Evolutionary conservation across 2,329 filamentous ascomycete species (phyloP).

Genomic region (Colletotrichum sp.): DNA sequence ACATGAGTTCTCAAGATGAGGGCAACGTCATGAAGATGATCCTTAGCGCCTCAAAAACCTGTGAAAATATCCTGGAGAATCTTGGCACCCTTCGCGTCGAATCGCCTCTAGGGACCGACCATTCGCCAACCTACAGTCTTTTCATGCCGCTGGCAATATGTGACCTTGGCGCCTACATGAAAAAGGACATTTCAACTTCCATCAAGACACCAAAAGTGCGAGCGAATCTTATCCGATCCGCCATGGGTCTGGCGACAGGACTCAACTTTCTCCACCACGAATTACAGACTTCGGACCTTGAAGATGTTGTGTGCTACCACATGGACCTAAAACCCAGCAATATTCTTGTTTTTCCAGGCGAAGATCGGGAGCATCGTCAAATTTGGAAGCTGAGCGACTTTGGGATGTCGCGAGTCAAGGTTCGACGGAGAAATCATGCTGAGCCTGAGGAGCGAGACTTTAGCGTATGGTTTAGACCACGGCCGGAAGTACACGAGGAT

Average conservation of each 20-base stretch:
- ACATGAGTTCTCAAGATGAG: slow-evolving; percentile 30
- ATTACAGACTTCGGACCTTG: slow-evolving; percentile 28
- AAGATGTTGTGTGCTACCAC: slow-evolving; percentile 41
- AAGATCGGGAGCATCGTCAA: slow-evolving; percentile 10
- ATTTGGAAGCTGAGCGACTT: slow-evolving; percentile 49
- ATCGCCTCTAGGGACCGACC: slow-evolving; percentile 9
- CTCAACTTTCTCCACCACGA: slow-evolving; percentile 42
- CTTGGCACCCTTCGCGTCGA: slow-evolving; percentile 37
- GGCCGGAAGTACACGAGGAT: background rate
- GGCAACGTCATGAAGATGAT: slow-evolving; percentile 38
- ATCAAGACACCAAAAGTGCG: slow-evolving; percentile 12
- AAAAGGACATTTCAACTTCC: slow-evolving; percentile 18
- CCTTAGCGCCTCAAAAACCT: slow-evolving; percentile 30
- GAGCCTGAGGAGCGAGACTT: slow-evolving; percentile 10
- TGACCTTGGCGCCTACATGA: slow-evolving; percentile 42
- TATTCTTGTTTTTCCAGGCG: slow-evolving; percentile 33
- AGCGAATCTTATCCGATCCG: background rate
- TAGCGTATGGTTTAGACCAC: background rate
- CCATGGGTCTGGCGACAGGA: slow-evolving; percentile 20
- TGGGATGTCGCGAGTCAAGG: slow-evolving; percentile 41
- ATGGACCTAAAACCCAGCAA: slow-evolving; percentile 45
- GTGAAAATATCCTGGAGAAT: slow-evolving; percentile 39
- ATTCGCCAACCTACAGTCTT: slow-evolving; percentile 33
- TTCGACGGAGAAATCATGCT: slow-evolving; percentile 20
- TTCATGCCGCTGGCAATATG: slow-evolving; percentile 44